Evolutionary conservation across 1,139 yeast genomes (phyloP).

Genomic region (Yamadazyma atmosphaerica): DNA sequence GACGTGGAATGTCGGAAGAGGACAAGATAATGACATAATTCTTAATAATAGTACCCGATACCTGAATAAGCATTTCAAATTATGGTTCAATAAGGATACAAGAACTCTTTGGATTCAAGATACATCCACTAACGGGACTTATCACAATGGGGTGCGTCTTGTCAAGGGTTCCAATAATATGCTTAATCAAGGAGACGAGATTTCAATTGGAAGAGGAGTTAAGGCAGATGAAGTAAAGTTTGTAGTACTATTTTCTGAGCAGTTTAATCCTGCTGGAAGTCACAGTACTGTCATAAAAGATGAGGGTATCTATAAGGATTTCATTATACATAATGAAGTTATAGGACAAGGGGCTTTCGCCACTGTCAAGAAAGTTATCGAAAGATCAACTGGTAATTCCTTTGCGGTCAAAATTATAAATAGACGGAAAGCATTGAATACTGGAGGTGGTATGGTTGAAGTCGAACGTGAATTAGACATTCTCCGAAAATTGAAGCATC

Average conservation of each 20-base stretch:
- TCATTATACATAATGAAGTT: conserved; percentile 75
- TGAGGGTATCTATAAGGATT: conserved; percentile 67
- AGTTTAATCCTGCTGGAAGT: conserved; percentile 38
- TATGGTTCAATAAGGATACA: conserved; percentile 59
- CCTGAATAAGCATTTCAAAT: conserved; percentile 74
- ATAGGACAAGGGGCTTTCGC: conserved; percentile 98
- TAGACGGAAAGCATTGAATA: conserved; percentile 71
- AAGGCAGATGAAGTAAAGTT: conserved; percentile 73
- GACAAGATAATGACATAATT: conserved; percentile 63
- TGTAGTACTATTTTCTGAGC: conserved; percentile 60
- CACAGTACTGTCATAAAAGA: conserved; percentile 34
- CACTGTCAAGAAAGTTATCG: conserved; percentile 86
- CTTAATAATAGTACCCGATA: conserved; percentile 65
- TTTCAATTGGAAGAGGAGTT: conserved; percentile 87
- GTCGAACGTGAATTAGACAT: conserved; percentile 86
- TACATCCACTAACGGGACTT: conserved; percentile 87
- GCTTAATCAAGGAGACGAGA: conserved; percentile 88
- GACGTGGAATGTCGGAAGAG: conserved; percentile 80
- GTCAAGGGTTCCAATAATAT: conserved; percentile 82
- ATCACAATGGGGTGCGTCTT: conserved; percentile 69
- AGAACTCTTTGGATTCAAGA: conserved; percentile 67
- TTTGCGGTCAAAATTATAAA: conserved; percentile 90
- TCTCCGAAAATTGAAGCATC: conserved; percentile 73
- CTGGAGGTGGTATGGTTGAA: conserved; percentile 67
- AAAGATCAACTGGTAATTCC: conserved; percentile 77